Evolutionary conservation across 768 basidiomycete species (phyloP).

Genomic region (Leccinum obscurum): DNA sequence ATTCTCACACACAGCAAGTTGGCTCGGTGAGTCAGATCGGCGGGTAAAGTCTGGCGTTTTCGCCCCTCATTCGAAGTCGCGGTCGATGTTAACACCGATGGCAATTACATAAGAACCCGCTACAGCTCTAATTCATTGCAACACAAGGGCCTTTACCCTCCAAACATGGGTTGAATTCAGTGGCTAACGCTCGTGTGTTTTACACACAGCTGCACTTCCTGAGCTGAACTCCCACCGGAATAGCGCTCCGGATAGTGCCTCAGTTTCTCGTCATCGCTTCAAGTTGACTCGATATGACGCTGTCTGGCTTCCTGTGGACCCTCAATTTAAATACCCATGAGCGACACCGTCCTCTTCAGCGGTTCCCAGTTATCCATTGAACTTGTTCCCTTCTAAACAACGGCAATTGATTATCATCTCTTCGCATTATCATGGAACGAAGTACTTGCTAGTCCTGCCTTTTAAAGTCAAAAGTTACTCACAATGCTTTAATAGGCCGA

Average conservation of each 20-base stretch:
- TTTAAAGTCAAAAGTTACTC: background rate
- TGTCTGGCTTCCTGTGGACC: conserved; percentile 25
- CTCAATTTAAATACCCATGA: conserved; percentile 24
- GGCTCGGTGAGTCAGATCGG: conserved; percentile 30
- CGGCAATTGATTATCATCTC: background rate
- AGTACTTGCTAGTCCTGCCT: conserved; percentile 1
- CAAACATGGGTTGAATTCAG: conserved; percentile 21
- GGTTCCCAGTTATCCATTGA: conserved; percentile 5
- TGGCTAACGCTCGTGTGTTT: conserved; percentile 4
- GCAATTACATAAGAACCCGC: conserved; percentile 13
- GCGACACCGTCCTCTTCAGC: conserved; percentile 7
- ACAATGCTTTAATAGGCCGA: conserved; percentile 14
- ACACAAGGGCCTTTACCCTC: conserved; percentile 10
- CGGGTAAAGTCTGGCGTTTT: conserved; percentile 29
- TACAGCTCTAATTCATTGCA: conserved; percentile 17
- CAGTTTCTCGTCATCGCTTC: conserved; percentile 19
- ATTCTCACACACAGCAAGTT: conserved; percentile 34
- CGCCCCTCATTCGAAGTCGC: conserved; percentile 14
- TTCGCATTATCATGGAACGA: conserved; percentile 16
- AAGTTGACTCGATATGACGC: conserved; percentile 26
- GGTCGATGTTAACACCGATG: conserved; percentile 24
- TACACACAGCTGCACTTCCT: conserved; percentile 21
- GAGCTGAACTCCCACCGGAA: conserved; percentile 12
- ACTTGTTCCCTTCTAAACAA: conserved; percentile 2
- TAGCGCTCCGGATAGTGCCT: conserved; percentile 4